Evolutionary conservation across 2,329 filamentous ascomycete genomes (phyloP).

Genomic region (Incumbomyces delicatus): DNA sequence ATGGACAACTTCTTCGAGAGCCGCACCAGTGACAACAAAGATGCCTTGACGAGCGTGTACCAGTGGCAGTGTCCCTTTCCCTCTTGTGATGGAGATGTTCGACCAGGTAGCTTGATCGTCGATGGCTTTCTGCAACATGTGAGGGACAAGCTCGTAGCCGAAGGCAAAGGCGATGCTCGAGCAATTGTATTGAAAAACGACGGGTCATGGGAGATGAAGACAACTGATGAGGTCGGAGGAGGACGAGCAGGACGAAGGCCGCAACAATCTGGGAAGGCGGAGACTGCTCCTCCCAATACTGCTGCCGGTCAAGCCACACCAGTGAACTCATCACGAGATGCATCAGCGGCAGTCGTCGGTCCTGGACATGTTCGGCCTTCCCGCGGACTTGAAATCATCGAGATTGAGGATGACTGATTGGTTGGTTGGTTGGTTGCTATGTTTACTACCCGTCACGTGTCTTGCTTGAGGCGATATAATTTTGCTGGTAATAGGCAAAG

Average conservation of each 20-base stretch:
- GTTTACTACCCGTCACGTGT: no score
- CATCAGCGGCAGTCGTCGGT: no score
- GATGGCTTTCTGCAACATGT: constrained; percentile 66
- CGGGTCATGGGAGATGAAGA: constrained; percentile 54
- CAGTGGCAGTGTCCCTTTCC: constrained; percentile 75
- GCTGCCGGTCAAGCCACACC: no score
- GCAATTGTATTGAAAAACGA: constrained; percentile 55
- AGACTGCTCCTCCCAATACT: no score
- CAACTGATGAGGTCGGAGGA: not conserved
- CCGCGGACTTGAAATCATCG: not conserved
- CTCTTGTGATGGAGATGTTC: constrained; percentile 61
- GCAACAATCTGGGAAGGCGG: no score
- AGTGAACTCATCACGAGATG: no score
- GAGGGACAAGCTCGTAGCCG: constrained; percentile 42
- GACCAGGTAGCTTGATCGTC: constrained; percentile 59
- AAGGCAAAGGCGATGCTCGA: constrained; percentile 43
- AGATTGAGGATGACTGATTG: not conserved
- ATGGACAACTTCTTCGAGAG: constrained; percentile 69
- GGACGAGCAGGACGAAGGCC: no score
- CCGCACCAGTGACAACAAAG: constrained; percentile 37
- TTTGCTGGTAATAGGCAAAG: no score
- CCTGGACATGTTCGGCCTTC: no score
- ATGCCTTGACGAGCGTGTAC: constrained; percentile 46
- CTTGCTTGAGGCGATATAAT: no score
- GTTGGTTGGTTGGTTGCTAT: not conserved